Evolutionary conservation across 2,329 filamentous ascomycete species (phyloP).

Genomic region (Diaporthe humulicola): DNA sequence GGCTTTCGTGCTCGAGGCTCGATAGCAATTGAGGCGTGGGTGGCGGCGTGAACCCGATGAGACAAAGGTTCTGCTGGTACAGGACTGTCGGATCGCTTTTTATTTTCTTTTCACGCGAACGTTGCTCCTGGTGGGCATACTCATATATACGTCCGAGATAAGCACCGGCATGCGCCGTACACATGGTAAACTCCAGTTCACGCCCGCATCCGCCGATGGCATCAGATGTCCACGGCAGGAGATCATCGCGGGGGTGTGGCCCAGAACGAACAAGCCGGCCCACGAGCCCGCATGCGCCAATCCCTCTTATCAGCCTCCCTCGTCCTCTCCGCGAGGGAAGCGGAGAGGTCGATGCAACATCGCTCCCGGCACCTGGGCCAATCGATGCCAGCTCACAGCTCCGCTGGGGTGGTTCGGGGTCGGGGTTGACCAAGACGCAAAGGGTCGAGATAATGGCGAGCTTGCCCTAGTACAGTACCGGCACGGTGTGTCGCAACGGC

Average conservation of each 20-base stretch:
- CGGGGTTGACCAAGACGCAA: not conserved
- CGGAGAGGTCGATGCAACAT: constrained; percentile 16
- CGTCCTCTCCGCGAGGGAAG: not conserved
- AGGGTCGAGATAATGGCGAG: constrained; percentile 1
- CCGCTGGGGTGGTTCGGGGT: not conserved
- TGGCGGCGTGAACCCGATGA: no score
- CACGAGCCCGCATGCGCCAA: not conserved
- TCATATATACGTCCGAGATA: not conserved
- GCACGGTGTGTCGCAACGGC: not conserved
- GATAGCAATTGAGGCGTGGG: not conserved
- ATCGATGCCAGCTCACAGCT: not conserved
- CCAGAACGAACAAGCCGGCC: constrained; percentile 5
- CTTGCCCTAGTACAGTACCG: not conserved
- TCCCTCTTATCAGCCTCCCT: constrained; percentile 6
- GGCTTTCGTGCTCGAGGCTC: no score
- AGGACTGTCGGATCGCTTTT: not conserved
- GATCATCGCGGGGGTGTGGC: constrained; percentile 9
- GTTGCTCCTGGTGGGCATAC: not conserved
- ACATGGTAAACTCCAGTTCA: not conserved
- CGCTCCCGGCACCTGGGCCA: not conserved
- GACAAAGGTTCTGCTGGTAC: not conserved
- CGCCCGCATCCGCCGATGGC: not conserved
- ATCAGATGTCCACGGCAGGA: constrained; percentile 14
- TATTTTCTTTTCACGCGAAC: not conserved
- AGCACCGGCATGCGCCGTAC: not conserved